Percentiles rank a stretch among this genome's conserved stretches.
Evolutionary conservation across 148 eudicot genomes (phyloP).

Genomic region (Silene conica): DNA sequence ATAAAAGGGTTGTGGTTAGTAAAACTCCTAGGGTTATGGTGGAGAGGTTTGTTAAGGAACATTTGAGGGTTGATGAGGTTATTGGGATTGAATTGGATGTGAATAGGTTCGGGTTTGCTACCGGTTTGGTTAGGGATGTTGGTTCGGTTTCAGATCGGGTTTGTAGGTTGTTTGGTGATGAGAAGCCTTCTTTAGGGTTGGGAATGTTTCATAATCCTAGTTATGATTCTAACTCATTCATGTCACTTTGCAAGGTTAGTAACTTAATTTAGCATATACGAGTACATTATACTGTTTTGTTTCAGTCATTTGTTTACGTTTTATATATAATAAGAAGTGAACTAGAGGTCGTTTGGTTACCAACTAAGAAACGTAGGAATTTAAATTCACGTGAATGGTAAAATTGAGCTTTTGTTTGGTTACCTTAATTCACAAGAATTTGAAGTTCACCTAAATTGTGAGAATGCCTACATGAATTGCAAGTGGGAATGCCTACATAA

Average conservation of each 20-base stretch:
- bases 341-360: too few species aligned
- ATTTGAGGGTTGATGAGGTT: constrained; percentile 71
- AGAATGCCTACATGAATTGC: too few species aligned
- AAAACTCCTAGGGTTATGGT: constrained; percentile 76
- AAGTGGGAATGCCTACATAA: too few species aligned
- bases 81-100: constrained; percentile 66
- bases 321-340: too few species aligned
- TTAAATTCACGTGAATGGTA: too few species aligned
- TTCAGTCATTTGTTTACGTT: too few species aligned
- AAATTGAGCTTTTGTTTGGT: too few species aligned
- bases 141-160: constrained; percentile 35
- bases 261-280: too few species aligned
- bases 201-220: constrained; percentile 22
- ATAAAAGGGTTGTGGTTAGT: constrained; percentile 70
- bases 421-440: too few species aligned
- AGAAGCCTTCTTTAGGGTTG: constrained; percentile 57
- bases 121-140: constrained; percentile 50
- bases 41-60: constrained; percentile 83
- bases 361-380: too few species aligned
- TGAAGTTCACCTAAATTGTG: too few species aligned
- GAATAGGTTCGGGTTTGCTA: constrained; percentile 59
- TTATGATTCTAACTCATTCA: constrained; percentile 25
- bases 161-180: constrained; percentile 42
- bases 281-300: too few species aligned
- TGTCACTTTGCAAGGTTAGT: constrained; percentile 64